A percentile compares a stretch with the other conserved stretches of the same genome.
phyloP scores from a whole-genome alignment of 2,329 filamentous ascomycete species.

The Madurella fahalii region DNA sequence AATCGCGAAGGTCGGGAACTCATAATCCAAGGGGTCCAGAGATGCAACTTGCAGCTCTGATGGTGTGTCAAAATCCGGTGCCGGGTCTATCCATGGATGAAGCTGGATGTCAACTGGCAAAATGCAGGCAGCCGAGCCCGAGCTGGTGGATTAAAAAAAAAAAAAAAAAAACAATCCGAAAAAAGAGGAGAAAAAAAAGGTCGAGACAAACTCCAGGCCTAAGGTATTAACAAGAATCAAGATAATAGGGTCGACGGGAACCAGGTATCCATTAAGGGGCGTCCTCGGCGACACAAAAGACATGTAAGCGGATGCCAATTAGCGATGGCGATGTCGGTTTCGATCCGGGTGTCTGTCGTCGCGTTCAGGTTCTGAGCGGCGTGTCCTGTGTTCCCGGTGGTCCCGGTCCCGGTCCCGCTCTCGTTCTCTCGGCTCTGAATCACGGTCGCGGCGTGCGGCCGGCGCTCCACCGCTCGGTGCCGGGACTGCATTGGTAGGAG shows the following conservation, averaged over 20 bases:
- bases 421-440: conserved; percentile 35
- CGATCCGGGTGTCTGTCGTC: conserved; percentile 25
- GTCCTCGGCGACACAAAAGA: conserved; percentile 9
- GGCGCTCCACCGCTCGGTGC: conserved; percentile 33
- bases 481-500: conserved; percentile 30
- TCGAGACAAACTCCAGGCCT: conserved; percentile 17
- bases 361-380: conserved; percentile 23
- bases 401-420: conserved; percentile 33
- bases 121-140: conserved; percentile 20
- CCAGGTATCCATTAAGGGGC: conserved; percentile 6
- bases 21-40: conserved; percentile 19
- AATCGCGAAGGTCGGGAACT: conserved; percentile 6
- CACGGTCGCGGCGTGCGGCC: conserved; percentile 35
- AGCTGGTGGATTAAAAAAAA: conserved; percentile 5
- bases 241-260: conserved; percentile 15
- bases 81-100: conserved; percentile 21
- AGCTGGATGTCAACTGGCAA: conserved; percentile 10
- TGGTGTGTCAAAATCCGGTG: conserved; percentile 19
- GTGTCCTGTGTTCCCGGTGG: conserved; percentile 31
- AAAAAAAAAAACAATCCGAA: conserved; percentile 11
- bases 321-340: conserved; percentile 24
- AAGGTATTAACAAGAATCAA: conserved; percentile 22
- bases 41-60: conserved; percentile 27
- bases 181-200: conserved; percentile 3
- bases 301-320: conserved; percentile 12